Conservation (phyloP, 2,329 filamentous ascomycete genomes). For the Venturia asperata region DNA sequence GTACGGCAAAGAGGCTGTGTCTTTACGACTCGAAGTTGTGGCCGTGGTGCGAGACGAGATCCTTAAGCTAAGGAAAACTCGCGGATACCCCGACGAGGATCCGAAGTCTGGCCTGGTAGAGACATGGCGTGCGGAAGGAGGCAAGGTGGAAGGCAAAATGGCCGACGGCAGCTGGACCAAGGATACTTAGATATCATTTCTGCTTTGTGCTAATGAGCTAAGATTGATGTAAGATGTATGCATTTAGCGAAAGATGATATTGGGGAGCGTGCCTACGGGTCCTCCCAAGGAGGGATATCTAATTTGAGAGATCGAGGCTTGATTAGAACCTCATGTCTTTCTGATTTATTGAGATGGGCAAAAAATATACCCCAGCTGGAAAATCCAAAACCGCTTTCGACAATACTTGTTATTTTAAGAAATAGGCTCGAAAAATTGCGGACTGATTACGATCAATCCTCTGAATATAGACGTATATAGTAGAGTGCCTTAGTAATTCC, state of each 20-base stretch:
- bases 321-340: background rate
- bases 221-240: background rate
- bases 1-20: conserved; percentile 65
- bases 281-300: background rate
- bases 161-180: conserved; percentile 55
- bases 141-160: conserved; percentile 49
- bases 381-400: too few species aligned
- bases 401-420: too few species aligned
- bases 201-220: conserved; percentile 4
- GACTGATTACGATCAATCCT: too few species aligned
- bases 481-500: too few species aligned
- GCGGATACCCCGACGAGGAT: conserved; percentile 75
- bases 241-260: conserved; percentile 6
- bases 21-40: conserved; percentile 73
- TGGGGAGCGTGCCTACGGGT: conserved; percentile 5
- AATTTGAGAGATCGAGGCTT: background rate
- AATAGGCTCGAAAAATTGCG: too few species aligned
- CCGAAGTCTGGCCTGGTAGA: conserved; percentile 68
- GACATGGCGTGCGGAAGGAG: conserved; percentile 63
- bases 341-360: background rate
- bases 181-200: conserved; percentile 39
- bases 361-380: too few species aligned
- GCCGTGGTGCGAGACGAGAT: conserved; percentile 71
- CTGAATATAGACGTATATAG: too few species aligned
- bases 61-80: conserved; percentile 62